Evolutionary conservation across 768 basidiomycete species (phyloP), one percentile per base, ranked within the genome.

Genomic region (button mushroom (Agaricus bisporus)): DNA sequence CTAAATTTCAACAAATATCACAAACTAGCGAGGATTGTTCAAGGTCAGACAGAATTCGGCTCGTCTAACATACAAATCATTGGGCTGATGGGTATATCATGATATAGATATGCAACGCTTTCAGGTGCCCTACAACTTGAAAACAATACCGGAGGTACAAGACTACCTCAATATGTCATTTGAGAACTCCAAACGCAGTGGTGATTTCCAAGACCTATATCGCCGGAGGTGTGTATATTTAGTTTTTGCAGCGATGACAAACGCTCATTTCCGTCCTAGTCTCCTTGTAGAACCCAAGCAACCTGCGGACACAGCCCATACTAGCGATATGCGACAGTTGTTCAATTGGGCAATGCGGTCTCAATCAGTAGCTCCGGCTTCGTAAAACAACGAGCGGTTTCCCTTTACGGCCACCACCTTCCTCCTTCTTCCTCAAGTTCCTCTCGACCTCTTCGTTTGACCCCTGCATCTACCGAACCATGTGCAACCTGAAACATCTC

Each of bases 1-100:
- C 77, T 98, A 65, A 99, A 99, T 69, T 94, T 97, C 64, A 95
- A 95, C 69, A 95, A 97, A 68, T 98, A 97, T 62, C 88, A 89
- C 63, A 95, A 91, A 65, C 77, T 95, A 55, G 87, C 87, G 32
- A 77, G 85, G 62, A 92, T 95, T 60, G 79, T 93, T 41, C 85
- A 89, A 73, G 89, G 89, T 81, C 59, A 62, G 69, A 48, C n/a
- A n/a, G 0, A 32, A 36, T 10, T 10, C 20, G 12, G 28, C 32
- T 28, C 39, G 41, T 20, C 29, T 20, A 14, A 14, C n/a, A 29
- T 15, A 3, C 9, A 28, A 32, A 26, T 10, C 26, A 29, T 12
- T 25, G n/a, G 26, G n/a, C 44, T 28, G 25, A 17, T 26, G 44
- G 25, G 51, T 38, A 11, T 32, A 37, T 37, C 28, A 9, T 17